Evolutionary conservation across 345 rosid genomes (phyloP).

Genomic region (Pugionium dolabratum): DNA sequence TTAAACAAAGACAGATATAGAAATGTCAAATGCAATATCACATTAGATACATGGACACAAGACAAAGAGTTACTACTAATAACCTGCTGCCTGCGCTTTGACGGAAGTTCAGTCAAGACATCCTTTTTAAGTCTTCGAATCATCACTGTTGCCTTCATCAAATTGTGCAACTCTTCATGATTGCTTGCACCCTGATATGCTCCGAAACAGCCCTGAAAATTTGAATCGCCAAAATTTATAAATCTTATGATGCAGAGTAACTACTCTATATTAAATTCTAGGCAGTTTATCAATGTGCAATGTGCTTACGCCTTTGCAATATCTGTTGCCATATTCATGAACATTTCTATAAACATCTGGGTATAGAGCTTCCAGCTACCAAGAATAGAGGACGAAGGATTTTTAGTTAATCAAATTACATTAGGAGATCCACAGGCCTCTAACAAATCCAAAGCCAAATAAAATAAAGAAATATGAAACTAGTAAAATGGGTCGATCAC

Average conservation of each 20-base stretch:
- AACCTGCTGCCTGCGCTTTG: constrained; percentile 94
- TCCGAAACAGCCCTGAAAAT: constrained; percentile 75
- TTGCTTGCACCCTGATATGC: constrained; percentile 89
- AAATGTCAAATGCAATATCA: constrained; percentile 15
- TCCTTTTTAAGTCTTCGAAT: constrained; percentile 92
- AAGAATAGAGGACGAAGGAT: constrained; percentile 19
- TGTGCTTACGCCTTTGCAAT: constrained; percentile 84
- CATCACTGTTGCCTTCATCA: constrained; percentile 97
- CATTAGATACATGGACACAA: constrained; percentile 6
- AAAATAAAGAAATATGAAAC: neutral
- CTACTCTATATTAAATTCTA: constrained; percentile 8
- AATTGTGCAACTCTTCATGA: constrained; percentile 95
- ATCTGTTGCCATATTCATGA: constrained; percentile 83
- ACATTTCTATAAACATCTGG: constrained; percentile 82
- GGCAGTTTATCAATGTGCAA: constrained; percentile 22
- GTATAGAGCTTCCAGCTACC: constrained; percentile 89
- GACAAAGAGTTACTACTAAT: constrained; percentile 14
- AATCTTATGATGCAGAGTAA: constrained; percentile 10
- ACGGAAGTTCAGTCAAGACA: constrained; percentile 85
- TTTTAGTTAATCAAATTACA: constrained; percentile 16
- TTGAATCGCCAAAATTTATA: constrained; percentile 5
- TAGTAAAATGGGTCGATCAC: constrained; percentile 38
- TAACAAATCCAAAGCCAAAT: constrained; percentile 8
- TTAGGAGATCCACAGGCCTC: neutral
- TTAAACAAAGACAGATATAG: constrained; percentile 1